These are phyloP conservation scores for Rhizopogon vinicolor DNA, from an alignment of 768 basidiomycete genomes.

Conservation along the genomic window DNA sequence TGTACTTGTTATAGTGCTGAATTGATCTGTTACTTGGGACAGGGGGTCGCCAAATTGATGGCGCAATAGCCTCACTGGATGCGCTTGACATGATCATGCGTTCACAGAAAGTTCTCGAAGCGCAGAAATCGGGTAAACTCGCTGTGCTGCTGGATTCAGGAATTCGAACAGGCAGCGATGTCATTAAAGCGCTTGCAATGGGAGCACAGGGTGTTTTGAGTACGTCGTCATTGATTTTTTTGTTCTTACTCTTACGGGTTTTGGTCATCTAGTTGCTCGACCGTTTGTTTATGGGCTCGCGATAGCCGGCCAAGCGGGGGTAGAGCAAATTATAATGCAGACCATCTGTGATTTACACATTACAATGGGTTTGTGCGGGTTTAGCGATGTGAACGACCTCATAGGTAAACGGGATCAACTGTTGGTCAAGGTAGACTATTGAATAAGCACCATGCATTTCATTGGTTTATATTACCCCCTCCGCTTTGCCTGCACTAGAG, in stretches of 20 bases:
- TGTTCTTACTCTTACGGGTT: background rate
- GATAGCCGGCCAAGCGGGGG: slow-evolving; percentile 42
- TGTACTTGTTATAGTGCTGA: background rate
- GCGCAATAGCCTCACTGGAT: slow-evolving; percentile 67
- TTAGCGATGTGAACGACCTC: slow-evolving; percentile 31
- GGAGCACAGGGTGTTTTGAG: slow-evolving; percentile 50
- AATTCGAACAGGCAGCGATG: slow-evolving; percentile 49
- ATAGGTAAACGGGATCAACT: slow-evolving; percentile 31
- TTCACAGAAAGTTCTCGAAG: slow-evolving; percentile 52
- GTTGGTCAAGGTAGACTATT: slow-evolving; percentile 29
- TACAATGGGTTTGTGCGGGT: slow-evolving; percentile 40
- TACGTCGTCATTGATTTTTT: slow-evolving; percentile 15
- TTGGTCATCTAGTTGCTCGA: slow-evolving; percentile 28
- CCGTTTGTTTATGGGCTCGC: slow-evolving; percentile 46
- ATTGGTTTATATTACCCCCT: background rate
- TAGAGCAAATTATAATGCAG: slow-evolving; percentile 42
- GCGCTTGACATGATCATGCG: slow-evolving; percentile 66
- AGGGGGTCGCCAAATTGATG: slow-evolving; percentile 79
- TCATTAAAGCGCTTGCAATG: slow-evolving; percentile 51
- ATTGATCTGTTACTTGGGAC: background rate
- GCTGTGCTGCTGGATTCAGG: slow-evolving; percentile 69
- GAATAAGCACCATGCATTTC: background rate
- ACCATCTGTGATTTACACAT: slow-evolving; percentile 40
- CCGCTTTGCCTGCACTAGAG: too few relatives aligned
- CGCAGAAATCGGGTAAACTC: slow-evolving; percentile 55